Base-by-base conservation (phyloP, 2,329 filamentous ascomycete genomes). In the Pseudogymnoascus pannorum region DNA sequence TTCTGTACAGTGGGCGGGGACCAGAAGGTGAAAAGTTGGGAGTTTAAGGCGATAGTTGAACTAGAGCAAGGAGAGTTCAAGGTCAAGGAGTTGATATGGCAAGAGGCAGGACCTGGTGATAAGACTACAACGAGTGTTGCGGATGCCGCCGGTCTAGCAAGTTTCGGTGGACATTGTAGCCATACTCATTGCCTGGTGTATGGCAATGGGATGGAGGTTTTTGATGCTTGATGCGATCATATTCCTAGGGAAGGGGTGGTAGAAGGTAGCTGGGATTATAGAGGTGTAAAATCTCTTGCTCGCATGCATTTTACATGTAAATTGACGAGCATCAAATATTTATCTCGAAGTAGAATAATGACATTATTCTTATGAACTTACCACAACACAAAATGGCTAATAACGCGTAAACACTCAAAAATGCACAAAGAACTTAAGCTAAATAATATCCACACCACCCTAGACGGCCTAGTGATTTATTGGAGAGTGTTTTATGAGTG, bases 11-110 rank as follows among this genome's bases (percentile, higher is more conserved):
- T 72, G 6, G 74, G 78, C 9, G 76, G 79, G 40, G 80, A 82
- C 60, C 78, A 81, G 65, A 74, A 75, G 62, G 60, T 82, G 44
- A 76, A 77, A 51, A 58, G 79, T 2, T 82, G 80, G 79, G 67
- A 72, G 16, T 66, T 80, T 26, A 22, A 40, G 29, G 57, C 24
- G 18, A 8, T 40, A 24, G 57, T 18, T 24, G 57, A 58, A 8
- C 7, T 38, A 8, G n/a, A 38, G 12, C 20, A 58, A 16, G 36
- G 33, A 38, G 16, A 4, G 16, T 26, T 58, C 57, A 38, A 40
- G 33, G 5, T 58, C 20, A 38, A n/a, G 9, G 33, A 58, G 20
- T 38, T 58, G 57, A 7, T 40, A 29, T 58, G 57, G 57, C 57
- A 58, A 33, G 57, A 58, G 18, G 8, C 22, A 38, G 24, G 14